Evolutionary conservation across 2,329 filamentous ascomycete species (phyloP).

Genomic region (Albifimbria verrucaria): DNA sequence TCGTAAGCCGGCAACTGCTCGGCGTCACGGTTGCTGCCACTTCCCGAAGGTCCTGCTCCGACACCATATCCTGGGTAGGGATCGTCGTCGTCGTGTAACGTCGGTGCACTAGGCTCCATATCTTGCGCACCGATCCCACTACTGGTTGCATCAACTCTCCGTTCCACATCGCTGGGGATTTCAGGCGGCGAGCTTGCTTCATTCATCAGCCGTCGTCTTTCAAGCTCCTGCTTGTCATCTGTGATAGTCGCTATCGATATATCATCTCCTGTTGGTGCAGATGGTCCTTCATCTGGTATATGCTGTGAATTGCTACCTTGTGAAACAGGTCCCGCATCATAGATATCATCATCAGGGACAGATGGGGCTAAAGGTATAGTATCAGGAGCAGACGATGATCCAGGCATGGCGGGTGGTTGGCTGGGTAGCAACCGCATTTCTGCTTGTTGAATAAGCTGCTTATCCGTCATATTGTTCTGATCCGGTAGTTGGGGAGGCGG

Average conservation of each 20-base stretch:
- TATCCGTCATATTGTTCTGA: constrained; percentile 70
- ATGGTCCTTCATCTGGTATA: constrained; percentile 26
- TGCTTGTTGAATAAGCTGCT: constrained; percentile 73
- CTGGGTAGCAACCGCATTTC: constrained; percentile 81
- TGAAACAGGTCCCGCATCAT: constrained; percentile 37
- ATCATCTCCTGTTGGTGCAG: constrained; percentile 45
- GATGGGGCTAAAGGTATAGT: neutral
- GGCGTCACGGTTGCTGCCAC: constrained; percentile 11
- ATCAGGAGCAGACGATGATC: constrained; percentile 34
- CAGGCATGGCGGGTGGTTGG: constrained; percentile 48
- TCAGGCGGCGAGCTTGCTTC: constrained; percentile 63
- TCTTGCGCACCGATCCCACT: constrained; percentile 24
- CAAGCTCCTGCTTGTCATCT: constrained; percentile 80
- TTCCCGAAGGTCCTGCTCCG: constrained; percentile 19
- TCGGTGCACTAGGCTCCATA: constrained; percentile 54
- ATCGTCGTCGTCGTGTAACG: constrained; percentile 49
- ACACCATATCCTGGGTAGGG: constrained; percentile 29
- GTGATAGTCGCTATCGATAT: constrained; percentile 22
- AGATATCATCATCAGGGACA: constrained; percentile 44
- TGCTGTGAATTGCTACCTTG: constrained; percentile 9
- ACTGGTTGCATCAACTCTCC: constrained; percentile 25
- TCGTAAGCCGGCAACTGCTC: constrained; percentile 39
- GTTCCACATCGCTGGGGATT: constrained; percentile 51
- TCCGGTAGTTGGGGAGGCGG: constrained; percentile 58
- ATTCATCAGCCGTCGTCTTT: constrained; percentile 60